Conservation (phyloP, 495 filamentous ascomycete species). For the Neurospora sp. region DNA sequence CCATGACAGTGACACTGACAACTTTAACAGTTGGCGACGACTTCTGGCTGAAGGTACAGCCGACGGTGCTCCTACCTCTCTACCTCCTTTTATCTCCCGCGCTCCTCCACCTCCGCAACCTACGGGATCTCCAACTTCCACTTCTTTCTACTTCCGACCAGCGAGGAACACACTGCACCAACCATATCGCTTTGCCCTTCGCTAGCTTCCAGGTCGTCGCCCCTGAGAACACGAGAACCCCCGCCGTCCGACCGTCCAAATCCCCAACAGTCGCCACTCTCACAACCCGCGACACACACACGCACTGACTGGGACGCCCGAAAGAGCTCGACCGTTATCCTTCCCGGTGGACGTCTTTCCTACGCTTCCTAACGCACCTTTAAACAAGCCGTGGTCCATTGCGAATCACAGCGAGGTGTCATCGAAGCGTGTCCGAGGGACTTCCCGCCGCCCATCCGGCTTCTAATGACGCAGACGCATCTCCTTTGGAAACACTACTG, state of each 20-base stretch:
- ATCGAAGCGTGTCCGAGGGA: constrained; percentile 45
- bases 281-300: background rate
- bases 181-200: background rate
- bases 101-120: background rate
- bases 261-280: background rate
- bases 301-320: background rate
- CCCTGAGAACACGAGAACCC: background rate
- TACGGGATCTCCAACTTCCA: background rate
- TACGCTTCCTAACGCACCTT: constrained; percentile 46
- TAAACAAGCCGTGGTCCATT: constrained; percentile 76
- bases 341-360: constrained; percentile 16
- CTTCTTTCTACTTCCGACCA: background rate
- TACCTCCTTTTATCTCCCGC: background rate
- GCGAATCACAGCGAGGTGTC: constrained; percentile 81
- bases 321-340: background rate
- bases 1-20: background rate
- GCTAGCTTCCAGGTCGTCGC: background rate
- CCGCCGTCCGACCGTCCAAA: background rate
- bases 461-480: constrained; percentile 94
- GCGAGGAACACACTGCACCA: background rate
- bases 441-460: constrained; percentile 26
- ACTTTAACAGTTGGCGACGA: background rate
- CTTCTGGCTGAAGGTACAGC: background rate
- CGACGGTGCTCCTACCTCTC: background rate
- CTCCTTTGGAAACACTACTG: constrained; percentile 92